These are phyloP conservation scores for Fusarium bulbicola DNA, from an alignment of 2,329 filamentous ascomycete species.

Conservation along the genomic window DNA sequence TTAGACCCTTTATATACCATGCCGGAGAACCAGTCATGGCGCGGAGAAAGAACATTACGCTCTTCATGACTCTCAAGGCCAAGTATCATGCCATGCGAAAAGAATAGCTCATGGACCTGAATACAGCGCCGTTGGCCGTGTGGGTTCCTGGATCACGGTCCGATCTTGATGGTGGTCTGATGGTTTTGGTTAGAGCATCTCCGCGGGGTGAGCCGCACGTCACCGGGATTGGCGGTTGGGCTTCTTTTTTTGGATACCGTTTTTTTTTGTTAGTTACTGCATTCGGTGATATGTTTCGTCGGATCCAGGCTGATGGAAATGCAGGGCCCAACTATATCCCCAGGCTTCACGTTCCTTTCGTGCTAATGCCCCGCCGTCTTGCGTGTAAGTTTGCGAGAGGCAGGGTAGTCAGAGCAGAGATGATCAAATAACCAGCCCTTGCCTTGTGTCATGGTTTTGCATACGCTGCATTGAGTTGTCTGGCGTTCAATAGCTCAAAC, in stretches of 20 bases:
- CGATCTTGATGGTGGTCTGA: conserved; percentile 37
- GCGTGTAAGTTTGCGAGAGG: conserved; percentile 1
- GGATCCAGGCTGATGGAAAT: conserved; percentile 11
- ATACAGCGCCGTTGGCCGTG: conserved; percentile 15
- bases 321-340: conserved; percentile 1
- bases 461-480: neutral
- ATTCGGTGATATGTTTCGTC: conserved; percentile 14
- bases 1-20: conserved; percentile 29
- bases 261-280: neutral
- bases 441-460: neutral
- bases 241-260: conserved; percentile 14
- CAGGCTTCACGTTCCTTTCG: neutral
- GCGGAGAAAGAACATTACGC: conserved; percentile 37
- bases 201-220: conserved; percentile 29
- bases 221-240: neutral
- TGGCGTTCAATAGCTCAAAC: neutral
- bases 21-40: conserved; percentile 32
- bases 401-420: neutral
- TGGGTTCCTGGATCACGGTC: conserved; percentile 31
- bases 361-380: neutral
- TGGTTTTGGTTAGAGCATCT: conserved; percentile 35
- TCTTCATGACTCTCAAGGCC: neutral
- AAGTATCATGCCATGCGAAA: conserved; percentile 27
- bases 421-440: neutral
- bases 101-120: conserved; percentile 3